Percentiles rank a stretch among this genome's conserved stretches.
Conservation (phyloP, 2,329 filamentous ascomycete genomes). For the Exserohilum rostratum region DNA sequence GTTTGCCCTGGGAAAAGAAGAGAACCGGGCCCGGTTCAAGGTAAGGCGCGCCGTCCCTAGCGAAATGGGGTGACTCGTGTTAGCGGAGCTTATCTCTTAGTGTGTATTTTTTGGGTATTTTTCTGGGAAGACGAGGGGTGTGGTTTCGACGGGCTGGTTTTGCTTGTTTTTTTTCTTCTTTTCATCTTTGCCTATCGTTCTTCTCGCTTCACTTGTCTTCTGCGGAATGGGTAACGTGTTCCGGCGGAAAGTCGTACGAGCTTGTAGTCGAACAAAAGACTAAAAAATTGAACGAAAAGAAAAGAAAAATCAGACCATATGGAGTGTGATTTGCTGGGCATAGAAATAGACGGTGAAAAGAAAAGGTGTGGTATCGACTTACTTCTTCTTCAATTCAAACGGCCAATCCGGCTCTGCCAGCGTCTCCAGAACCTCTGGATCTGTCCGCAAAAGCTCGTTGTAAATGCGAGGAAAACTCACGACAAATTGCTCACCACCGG, state of each 20-base stretch:
- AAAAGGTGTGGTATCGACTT: constrained; percentile 10
- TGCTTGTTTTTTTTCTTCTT: too few species aligned
- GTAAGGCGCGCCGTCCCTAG: constrained; percentile 36
- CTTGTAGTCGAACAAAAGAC: background rate
- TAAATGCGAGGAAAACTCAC: constrained; percentile 46
- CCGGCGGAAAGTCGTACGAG: too few species aligned
- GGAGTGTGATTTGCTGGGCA: background rate
- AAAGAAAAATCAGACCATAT: background rate
- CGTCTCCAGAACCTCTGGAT: constrained; percentile 44
- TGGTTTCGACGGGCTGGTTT: too few species aligned
- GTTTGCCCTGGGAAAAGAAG: constrained; percentile 44
- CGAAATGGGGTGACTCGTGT: background rate
- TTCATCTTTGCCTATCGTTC: too few species aligned
- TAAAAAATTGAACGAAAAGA: background rate
- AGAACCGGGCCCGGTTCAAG: constrained; percentile 44
- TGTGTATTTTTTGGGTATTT: background rate
- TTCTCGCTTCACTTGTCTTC: too few species aligned
- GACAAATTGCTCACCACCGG: constrained; percentile 43
- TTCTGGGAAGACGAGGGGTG: background rate
- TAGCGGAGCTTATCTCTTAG: background rate
- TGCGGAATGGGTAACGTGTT: too few species aligned
- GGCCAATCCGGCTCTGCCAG: constrained; percentile 45
- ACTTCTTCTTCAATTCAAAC: constrained; percentile 48
- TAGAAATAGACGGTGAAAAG: background rate
- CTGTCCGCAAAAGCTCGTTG: constrained; percentile 41